These are phyloP conservation scores for Zymoseptoria passerinii DNA, from an alignment of 2,329 filamentous ascomycete genomes.

Conservation along the genomic window DNA sequence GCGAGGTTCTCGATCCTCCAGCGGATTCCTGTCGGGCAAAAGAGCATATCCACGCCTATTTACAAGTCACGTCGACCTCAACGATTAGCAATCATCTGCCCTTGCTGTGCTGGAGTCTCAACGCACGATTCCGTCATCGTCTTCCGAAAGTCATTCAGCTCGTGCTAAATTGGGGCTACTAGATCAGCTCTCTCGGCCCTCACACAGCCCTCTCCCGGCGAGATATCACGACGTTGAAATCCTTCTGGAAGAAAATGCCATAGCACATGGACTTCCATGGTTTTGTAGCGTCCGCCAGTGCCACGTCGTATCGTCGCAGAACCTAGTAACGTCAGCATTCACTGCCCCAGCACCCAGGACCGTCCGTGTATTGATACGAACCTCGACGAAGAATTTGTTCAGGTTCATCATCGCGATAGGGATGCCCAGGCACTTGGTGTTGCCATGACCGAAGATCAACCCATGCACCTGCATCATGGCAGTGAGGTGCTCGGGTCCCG, in stretches of 20 bases:
- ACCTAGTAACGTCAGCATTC: conserved; percentile 8
- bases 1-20: neutral
- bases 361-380: neutral
- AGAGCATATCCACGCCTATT: neutral
- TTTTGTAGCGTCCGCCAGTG: conserved; percentile 2
- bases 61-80: neutral
- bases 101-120: neutral
- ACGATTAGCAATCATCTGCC: neutral
- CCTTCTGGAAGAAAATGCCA: conserved; percentile 6
- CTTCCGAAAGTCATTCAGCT: neutral
- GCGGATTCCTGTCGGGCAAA: neutral
- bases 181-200: neutral
- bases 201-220: neutral
- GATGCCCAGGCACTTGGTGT: conserved; percentile 16
- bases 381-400: conserved; percentile 9
- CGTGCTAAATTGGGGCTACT: neutral
- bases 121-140: neutral
- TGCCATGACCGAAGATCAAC: conserved; percentile 27
- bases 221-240: neutral
- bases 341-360: conserved; percentile 17
- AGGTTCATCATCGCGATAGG: conserved; percentile 30
- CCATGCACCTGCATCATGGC: conserved; percentile 5
- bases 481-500: conserved; percentile 2
- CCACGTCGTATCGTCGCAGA: conserved; percentile 4
- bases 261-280: conserved; percentile 5